phyloP scores from a whole-genome alignment of 1,139 yeast genomes.

The Taphrina deformans region DNA sequence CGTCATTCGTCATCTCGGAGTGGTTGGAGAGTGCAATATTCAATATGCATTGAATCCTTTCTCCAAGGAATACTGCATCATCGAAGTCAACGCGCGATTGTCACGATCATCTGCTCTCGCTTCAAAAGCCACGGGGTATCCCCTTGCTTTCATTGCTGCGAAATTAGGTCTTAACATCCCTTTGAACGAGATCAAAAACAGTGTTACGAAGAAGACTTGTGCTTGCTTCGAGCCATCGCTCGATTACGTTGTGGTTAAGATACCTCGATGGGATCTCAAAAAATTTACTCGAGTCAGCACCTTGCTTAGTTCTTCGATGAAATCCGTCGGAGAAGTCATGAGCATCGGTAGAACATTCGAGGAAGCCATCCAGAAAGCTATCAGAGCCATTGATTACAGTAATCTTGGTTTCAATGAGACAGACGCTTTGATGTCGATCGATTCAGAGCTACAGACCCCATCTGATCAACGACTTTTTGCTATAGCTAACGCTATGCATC shows the following conservation, averaged over 20 bases:
- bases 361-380: constrained; percentile 97
- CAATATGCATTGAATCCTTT: constrained; percentile 95
- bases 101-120: constrained; percentile 98
- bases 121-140: constrained; percentile 98
- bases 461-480: constrained; percentile 96
- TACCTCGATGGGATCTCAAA: constrained; percentile 98
- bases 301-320: constrained; percentile 89
- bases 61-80: constrained; percentile 92
- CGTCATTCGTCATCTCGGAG: constrained; percentile 96
- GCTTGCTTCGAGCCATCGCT: constrained; percentile 98
- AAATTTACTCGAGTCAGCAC: constrained; percentile 92
- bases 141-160: constrained; percentile 97
- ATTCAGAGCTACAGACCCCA: constrained; percentile 87
- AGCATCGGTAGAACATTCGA: constrained; percentile 96
- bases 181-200: constrained; percentile 84
- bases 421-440: constrained; percentile 83
- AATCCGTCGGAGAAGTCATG: constrained; percentile 99
- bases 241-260: constrained; percentile 95
- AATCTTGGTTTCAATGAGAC: constrained; percentile 92
- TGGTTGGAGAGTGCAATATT: constrained; percentile 98
- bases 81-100: constrained; percentile 96
- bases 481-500: constrained; percentile 86
- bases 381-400: constrained; percentile 92
- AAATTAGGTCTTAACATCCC: constrained; percentile 93
- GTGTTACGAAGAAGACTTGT: constrained; percentile 91